Evolutionary conservation across 2,329 filamentous ascomycete genomes (phyloP).

Genomic region (Bertia moriformis): DNA sequence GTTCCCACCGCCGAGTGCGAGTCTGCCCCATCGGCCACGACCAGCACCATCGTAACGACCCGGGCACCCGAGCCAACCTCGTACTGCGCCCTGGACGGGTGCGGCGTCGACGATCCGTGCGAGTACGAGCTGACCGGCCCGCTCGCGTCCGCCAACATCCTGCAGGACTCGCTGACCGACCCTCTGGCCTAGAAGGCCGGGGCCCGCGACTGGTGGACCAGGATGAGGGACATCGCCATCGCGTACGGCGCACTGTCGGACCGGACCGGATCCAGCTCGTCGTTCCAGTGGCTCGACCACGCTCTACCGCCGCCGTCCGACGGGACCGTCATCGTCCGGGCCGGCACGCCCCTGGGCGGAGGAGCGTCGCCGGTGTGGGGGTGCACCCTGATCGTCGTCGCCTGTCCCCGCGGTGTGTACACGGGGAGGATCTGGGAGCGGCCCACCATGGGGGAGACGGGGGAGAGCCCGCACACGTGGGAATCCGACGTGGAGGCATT

Average conservation of each 20-base stretch:
- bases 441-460: neutral
- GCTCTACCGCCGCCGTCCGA: no score
- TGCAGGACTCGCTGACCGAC: no score
- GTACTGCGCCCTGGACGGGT: no score
- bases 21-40: neutral
- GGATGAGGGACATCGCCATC: neutral
- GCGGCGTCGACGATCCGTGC: neutral
- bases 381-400: neutral
- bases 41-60: neutral
- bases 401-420: neutral
- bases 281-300: neutral
- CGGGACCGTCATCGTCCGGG: neutral
- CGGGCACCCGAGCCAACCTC: neutral
- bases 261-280: neutral
- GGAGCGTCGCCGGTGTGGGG: neutral
- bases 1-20: neutral
- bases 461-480: neutral
- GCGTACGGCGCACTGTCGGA: neutral
- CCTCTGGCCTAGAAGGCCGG: no score
- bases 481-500: neutral
- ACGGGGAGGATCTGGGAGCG: neutral
- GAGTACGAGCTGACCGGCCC: neutral
- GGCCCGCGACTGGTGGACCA: neutral
- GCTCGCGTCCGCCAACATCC: neutral
- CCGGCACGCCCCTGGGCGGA: neutral